Percentiles rank a stretch among this genome's conserved stretches.
phyloP scores from a whole-genome alignment of 495 filamentous ascomycete species.

The Penicillium mononematosum region DNA sequence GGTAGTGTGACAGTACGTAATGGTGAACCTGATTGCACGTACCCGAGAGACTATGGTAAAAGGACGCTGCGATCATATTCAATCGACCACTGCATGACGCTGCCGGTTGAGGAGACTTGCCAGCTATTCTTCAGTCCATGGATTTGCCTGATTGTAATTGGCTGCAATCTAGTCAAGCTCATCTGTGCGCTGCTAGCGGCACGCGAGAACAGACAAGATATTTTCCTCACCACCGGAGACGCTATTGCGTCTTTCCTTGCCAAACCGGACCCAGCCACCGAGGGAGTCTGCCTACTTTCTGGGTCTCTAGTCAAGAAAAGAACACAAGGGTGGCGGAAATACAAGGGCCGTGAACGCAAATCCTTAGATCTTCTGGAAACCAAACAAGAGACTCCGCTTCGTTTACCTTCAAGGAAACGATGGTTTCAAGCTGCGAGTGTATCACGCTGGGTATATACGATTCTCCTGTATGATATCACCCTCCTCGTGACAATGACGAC shows the following conservation, averaged over 20 bases:
- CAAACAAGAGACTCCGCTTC: background rate
- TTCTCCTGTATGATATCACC: background rate
- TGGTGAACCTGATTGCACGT: background rate
- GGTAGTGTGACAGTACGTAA: background rate
- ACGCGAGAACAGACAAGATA: background rate
- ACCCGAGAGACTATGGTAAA: background rate
- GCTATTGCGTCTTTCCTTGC: background rate
- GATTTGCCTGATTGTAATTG: background rate
- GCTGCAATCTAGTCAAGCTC: background rate
- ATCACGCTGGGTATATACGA: background rate
- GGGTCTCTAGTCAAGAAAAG: background rate
- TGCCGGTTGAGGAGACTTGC: background rate
- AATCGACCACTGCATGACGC: background rate
- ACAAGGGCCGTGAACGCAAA: background rate
- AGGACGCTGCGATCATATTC: background rate
- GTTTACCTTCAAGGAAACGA: background rate
- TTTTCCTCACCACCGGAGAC: background rate
- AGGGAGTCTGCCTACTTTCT: background rate
- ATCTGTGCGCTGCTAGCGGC: background rate
- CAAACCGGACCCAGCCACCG: background rate
- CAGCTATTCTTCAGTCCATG: conserved; percentile 1
- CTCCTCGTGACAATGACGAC: background rate
- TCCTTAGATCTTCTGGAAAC: background rate
- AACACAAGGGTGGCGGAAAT: background rate
- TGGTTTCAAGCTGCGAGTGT: background rate